A percentile compares a stretch with the other conserved stretches of the same genome.
Conservation (phyloP, 345 rosid genomes). For the Syzygium aqueum region DNA sequence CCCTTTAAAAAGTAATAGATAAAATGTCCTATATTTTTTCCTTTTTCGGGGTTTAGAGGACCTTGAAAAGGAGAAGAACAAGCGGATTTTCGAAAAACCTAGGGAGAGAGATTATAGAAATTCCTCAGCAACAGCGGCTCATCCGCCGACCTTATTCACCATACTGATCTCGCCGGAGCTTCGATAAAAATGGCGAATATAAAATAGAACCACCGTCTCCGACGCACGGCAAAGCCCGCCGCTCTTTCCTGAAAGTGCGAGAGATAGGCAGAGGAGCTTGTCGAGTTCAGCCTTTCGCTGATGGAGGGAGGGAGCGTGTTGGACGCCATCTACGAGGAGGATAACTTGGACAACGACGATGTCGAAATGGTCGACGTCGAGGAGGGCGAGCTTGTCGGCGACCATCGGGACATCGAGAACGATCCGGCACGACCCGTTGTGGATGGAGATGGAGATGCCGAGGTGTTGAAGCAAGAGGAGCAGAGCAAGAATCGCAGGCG, state of each 20-base stretch:
- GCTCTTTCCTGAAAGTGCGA: neutral
- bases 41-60: neutral
- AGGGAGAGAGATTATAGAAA: neutral
- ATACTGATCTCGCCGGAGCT: neutral
- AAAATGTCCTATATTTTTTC: neutral
- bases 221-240: neutral
- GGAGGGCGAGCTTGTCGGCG: constrained; percentile 71
- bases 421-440: constrained; percentile 5
- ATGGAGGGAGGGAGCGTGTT: constrained; percentile 58
- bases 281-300: neutral
- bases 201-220: neutral
- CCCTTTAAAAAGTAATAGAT: too few relatives aligned
- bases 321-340: constrained; percentile 42
- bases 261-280: neutral
- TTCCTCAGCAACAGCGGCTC: neutral
- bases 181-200: neutral
- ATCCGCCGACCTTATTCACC: rapidly evolving
- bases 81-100: neutral
- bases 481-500: constrained; percentile 28
- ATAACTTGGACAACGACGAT: constrained; percentile 20
- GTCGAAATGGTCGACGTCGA: constrained; percentile 70
- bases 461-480: constrained; percentile 14
- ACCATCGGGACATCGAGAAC: neutral
- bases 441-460: constrained; percentile 11
- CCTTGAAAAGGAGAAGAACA: neutral